A percentile compares a stretch with the other conserved stretches of the same genome.
phyloP scores from a whole-genome alignment of 495 filamentous ascomycete genomes.

The Hypomontagnella submonticulosa region DNA sequence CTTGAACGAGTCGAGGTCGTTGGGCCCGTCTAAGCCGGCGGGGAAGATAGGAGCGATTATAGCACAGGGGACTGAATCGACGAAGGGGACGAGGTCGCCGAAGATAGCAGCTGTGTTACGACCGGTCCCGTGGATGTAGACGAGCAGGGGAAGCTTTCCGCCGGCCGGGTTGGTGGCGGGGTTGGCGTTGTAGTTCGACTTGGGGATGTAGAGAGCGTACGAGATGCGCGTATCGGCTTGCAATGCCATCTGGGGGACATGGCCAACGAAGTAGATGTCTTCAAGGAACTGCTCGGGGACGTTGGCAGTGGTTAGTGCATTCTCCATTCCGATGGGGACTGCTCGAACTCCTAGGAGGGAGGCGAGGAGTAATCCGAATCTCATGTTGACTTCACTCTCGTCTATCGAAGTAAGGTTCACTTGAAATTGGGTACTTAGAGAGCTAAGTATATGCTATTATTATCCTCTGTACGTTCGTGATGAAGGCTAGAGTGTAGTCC shows the following conservation, averaged over 20 bases:
- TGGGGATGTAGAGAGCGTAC: conserved; percentile 38
- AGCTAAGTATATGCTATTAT: neutral
- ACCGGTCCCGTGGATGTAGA: conserved; percentile 33
- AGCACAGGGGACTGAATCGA: conserved; percentile 28
- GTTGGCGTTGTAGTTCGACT: conserved; percentile 33
- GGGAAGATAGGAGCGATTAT: conserved; percentile 39
- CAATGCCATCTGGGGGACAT: conserved; percentile 33
- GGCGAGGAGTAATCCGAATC: conserved; percentile 19
- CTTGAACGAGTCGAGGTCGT: conserved; percentile 40
- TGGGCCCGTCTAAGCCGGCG: conserved; percentile 27
- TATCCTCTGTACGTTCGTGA: neutral
- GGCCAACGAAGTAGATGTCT: conserved; percentile 32
- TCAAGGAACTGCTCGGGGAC: conserved; percentile 29
- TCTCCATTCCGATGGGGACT: conserved; percentile 59
- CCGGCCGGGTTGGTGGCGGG: conserved; percentile 1
- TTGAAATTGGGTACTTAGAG: neutral
- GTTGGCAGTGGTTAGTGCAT: conserved; percentile 49
- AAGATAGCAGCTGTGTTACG: conserved; percentile 18
- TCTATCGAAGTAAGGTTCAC: neutral
- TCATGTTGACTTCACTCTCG: conserved; percentile 12
- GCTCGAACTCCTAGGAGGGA: conserved; percentile 14
- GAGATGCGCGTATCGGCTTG: conserved; percentile 38
- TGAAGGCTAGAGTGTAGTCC: neutral
- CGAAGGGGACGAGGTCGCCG: conserved; percentile 31
- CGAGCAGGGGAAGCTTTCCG: conserved; percentile 32